Evolutionary conservation across 768 basidiomycete genomes (phyloP).

Genomic region (Guyanaporus albipodus): DNA sequence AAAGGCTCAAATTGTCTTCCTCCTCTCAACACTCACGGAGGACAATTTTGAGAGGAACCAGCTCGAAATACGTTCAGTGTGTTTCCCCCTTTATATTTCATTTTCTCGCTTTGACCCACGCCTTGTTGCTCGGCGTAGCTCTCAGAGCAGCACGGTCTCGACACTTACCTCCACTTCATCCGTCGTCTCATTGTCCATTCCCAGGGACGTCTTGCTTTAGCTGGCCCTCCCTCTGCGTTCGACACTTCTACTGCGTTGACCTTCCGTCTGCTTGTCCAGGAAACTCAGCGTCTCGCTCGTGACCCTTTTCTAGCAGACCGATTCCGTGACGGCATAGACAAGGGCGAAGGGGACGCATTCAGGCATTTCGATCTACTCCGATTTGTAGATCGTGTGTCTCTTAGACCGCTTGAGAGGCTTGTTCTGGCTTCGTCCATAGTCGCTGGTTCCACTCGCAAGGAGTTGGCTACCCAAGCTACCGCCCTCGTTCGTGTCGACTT

Average conservation of each 20-base stretch:
- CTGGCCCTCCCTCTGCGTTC: conserved; percentile 57
- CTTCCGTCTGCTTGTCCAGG: conserved; percentile 82
- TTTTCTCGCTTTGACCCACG: conserved; percentile 10
- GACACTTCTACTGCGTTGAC: conserved; percentile 77
- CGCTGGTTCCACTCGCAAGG: conserved; percentile 54
- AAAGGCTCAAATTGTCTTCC: conserved; percentile 96
- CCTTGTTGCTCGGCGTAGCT: conserved; percentile 50
- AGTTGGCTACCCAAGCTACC: conserved; percentile 57
- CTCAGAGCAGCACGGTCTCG: conserved; percentile 93
- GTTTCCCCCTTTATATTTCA: conserved; percentile 32
- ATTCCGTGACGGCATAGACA: conserved; percentile 87
- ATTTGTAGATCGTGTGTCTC: conserved; percentile 77
- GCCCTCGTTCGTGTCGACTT: conserved; percentile 73
- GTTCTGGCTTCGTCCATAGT: conserved; percentile 74
- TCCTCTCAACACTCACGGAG: conserved; percentile 93
- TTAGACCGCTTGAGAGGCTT: conserved; percentile 75
- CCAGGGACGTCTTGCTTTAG: conserved; percentile 61
- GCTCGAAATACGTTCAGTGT: conserved; percentile 88
- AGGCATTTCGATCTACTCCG: conserved; percentile 78
- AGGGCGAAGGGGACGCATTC: conserved; percentile 80
- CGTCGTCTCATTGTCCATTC: conserved; percentile 91
- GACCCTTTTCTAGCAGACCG: conserved; percentile 89
- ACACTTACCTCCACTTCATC: conserved; percentile 97
- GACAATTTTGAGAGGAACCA: conserved; percentile 96
- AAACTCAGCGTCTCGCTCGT: conserved; percentile 83